Base-by-base conservation (phyloP, 345 rosid genomes). In the Hirschfeldia incana region DNA sequence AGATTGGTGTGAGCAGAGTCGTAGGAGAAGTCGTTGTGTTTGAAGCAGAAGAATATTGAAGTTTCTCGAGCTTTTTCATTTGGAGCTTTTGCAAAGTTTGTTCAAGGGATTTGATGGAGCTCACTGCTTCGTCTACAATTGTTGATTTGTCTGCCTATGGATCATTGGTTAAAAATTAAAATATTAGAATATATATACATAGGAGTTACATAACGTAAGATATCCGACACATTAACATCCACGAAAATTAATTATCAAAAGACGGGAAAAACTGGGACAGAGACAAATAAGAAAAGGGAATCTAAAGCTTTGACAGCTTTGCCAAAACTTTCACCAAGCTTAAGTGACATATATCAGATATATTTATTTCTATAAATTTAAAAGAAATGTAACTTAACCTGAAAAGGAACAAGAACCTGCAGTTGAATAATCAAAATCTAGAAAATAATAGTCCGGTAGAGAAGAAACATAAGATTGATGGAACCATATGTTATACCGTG, bases 111-210 rank as follows among this genome's bases (percentile, higher is more conserved):
- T 75, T 78, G 51, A 89, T 89, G 82, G 83, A 78, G 32, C 57
- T 82, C 29, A 90, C 83, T 29, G 97, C 94, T 78, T 89, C 97
- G 61, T 89, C 89, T 42, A 92, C 91, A 29, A 87, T 81, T 39
- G 88, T 82, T 77, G 94, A 85, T 71, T 92, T 92, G 81, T 92
- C 95, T 39, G 88, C 91, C 95, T 92, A 82, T 65, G 49, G 15
- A 78, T 46, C 16, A 26, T 13, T 13, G 8, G 39, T 51, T 37
- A 75, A 65, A 44, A 73, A 30, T 51, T 37, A 75, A 65, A 44
- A 73, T n/a, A 63, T 51, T 51, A 51, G 57, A 67, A 37, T 74
- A 1, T 55, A 8, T 12, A 29, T 67, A 75, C 51, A 29, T 29
- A 29, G n/a, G 8, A 39, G 7, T 46, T 75, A 17, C 59, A 70